These are phyloP conservation scores for Colletotrichum eremochloae DNA, from an alignment of 2,329 filamentous ascomycete species.

Conservation along the genomic window DNA sequence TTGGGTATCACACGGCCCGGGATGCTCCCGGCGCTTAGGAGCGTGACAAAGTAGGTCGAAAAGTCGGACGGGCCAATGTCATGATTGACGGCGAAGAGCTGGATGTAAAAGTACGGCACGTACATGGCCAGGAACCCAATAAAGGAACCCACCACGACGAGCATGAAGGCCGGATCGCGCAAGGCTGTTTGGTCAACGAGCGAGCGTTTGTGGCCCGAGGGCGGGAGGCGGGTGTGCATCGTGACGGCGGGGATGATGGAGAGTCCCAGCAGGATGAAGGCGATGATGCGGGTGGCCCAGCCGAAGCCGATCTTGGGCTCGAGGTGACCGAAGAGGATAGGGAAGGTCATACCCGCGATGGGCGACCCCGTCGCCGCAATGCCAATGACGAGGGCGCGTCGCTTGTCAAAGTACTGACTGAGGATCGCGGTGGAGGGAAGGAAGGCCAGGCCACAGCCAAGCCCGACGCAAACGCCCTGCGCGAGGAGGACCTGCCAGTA, in stretches of 20 bases:
- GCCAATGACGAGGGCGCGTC: conserved; percentile 51
- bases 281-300: conserved; percentile 63
- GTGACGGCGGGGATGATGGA: conserved; percentile 54
- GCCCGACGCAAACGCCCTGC: conserved; percentile 55
- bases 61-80: conserved; percentile 52
- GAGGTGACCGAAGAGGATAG: conserved; percentile 56
- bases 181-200: conserved; percentile 55
- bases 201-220: conserved; percentile 46
- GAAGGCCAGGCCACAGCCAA: conserved; percentile 53
- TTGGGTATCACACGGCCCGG: conserved; percentile 61
- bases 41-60: conserved; percentile 57
- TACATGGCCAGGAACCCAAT: conserved; percentile 61
- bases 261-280: conserved; percentile 57
- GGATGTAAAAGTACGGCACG: conserved; percentile 63
- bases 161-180: conserved; percentile 54
- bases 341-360: conserved; percentile 57
- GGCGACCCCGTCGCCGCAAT: conserved; percentile 52
- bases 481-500: conserved; percentile 60
- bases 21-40: conserved; percentile 61
- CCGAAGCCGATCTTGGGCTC: conserved; percentile 66
- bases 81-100: conserved; percentile 57
- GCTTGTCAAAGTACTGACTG: conserved; percentile 55
- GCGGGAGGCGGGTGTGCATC: conserved; percentile 54
- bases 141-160: conserved; percentile 54
- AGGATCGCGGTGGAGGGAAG: conserved; percentile 55